Conservation (phyloP, 805 yeast genomes). For the Starmerella potacharoeniae region DNA sequence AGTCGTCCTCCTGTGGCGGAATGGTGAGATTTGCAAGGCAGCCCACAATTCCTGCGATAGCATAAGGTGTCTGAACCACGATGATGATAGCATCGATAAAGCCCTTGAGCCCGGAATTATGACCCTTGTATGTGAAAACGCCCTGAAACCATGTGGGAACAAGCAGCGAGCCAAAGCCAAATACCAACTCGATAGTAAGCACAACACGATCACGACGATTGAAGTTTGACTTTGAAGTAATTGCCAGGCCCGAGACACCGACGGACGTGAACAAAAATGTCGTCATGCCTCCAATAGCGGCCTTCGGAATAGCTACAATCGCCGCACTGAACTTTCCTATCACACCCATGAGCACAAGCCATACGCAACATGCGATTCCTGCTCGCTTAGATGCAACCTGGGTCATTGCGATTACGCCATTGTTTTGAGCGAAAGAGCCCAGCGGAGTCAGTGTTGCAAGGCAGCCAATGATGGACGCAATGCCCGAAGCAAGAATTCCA, state of each 20-base stretch:
- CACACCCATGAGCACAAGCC: conserved; percentile 74
- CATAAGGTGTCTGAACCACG: conserved; percentile 64
- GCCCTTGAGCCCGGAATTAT: conserved; percentile 45
- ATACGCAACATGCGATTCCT: conserved; percentile 73
- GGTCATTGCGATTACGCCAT: conserved; percentile 86
- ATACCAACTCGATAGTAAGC: conserved; percentile 50
- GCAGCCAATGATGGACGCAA: conserved; percentile 67
- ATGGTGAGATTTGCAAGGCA: conserved; percentile 49
- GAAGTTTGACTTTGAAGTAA: conserved; percentile 43
- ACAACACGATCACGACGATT: conserved; percentile 66
- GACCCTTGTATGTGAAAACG: conserved; percentile 58
- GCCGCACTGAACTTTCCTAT: conserved; percentile 83
- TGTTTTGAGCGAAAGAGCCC: conserved; percentile 89
- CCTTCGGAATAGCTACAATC: conserved; percentile 66
- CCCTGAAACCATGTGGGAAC: conserved; percentile 53
- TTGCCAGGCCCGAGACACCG: conserved; percentile 61
- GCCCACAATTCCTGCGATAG: conserved; percentile 56
- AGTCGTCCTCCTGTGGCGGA: conserved; percentile 40
- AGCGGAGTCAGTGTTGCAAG: conserved; percentile 78
- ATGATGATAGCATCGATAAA: conserved; percentile 57
- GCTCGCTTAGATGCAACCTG: conserved; percentile 78
- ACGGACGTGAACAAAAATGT: conserved; percentile 65
- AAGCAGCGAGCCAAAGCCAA: conserved; percentile 57
- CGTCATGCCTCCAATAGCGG: conserved; percentile 83
- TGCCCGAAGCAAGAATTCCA: conserved; percentile 81